Base-by-base conservation (phyloP, 2,329 filamentous ascomycete species). In the Penicillium glabrum region DNA sequence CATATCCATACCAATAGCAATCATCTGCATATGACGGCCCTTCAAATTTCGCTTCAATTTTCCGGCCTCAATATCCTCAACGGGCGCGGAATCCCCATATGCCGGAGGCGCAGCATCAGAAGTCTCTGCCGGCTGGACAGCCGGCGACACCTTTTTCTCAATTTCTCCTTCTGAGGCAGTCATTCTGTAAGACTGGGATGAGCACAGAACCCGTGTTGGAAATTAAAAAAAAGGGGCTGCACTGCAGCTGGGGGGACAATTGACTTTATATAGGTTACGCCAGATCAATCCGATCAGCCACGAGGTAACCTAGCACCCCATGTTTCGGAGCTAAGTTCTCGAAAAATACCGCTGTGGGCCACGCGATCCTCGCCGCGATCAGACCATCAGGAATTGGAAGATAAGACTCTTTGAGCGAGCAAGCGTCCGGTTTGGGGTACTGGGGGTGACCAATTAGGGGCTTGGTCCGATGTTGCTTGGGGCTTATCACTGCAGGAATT, bases 1-100 rank as follows among this genome's bases (percentile, higher is more conserved):
- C 44, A 43, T 47, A 48, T 45, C 14, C 63, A 60, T 66, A 70
- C 70, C 70, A 56, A 75, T 72, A n/a, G 72, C 72, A 59, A 75
- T 75, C 72, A 75, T 75, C 53, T 75, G 72, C 70, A 75, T 70
- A 62, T 75, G 72, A 27, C 72, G 69, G 26, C 64, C 61, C 35
- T 69, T 62, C 29, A 73, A 57, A 35, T 63, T 65, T 37, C 67
- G 59, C 50, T 71, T 72, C 35, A 74, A 64, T 50, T 51, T 35
- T 27, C 65, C 51, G 27, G 63, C 51, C 9, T 63, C 65, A 16
- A 61, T 53, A 11, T 14, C 39, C 5, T 21, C 2, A 29, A 41
- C 37, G n/a, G 33, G 50, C 10, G 23, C 5, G 10, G 13, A n/a
- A 16, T 48, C 51, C 4, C 33, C 48, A 41, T 54, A 54, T 19